phyloP scores from a whole-genome alignment of 1,284 basidiomycete species.

The Cerioporus squamosus region DNA sequence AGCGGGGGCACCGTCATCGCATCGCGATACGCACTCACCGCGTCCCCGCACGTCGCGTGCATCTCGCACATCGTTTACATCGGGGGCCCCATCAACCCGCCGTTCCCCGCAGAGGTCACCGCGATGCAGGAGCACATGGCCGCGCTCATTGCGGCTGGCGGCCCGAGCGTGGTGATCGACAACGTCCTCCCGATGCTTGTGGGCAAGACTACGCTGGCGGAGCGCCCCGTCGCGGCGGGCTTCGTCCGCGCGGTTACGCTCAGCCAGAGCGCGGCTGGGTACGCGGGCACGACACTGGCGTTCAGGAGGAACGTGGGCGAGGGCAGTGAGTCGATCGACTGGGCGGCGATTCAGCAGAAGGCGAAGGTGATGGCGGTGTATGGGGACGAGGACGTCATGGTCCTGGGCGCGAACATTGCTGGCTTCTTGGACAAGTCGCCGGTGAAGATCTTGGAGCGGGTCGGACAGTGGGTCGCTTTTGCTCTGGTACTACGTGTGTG shows the following conservation, averaged over 20 bases:
- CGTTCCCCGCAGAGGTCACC: not conserved
- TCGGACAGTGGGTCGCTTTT: slow-evolving; percentile 10
- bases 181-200: not conserved
- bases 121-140: slow-evolving; percentile 6
- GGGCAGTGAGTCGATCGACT: not conserved
- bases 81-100: slow-evolving; percentile 3
- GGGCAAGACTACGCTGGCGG: not conserved
- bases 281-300: slow-evolving; percentile 3
- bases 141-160: not conserved
- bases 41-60: slow-evolving; percentile 1
- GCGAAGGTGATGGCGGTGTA: slow-evolving; percentile 6
- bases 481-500: not conserved
- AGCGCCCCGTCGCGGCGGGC: slow-evolving; percentile 9
- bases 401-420: not conserved
- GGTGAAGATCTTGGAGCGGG: not conserved
- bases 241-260: not conserved
- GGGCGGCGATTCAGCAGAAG: slow-evolving; percentile 7
- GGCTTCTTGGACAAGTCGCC: not conserved
- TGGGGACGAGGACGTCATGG: slow-evolving; percentile 12
- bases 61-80: slow-evolving; percentile 5
- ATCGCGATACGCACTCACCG: slow-evolving; percentile 2
- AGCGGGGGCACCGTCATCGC: slow-evolving; percentile 14
- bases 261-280: not conserved
- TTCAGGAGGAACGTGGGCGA: not conserved
- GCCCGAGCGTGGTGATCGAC: not conserved